Percentiles rank a stretch among this genome's conserved stretches.
These are phyloP conservation scores for Tausonia pullulans DNA, from an alignment of 1,284 basidiomycete species.

Conservation along the genomic window DNA sequence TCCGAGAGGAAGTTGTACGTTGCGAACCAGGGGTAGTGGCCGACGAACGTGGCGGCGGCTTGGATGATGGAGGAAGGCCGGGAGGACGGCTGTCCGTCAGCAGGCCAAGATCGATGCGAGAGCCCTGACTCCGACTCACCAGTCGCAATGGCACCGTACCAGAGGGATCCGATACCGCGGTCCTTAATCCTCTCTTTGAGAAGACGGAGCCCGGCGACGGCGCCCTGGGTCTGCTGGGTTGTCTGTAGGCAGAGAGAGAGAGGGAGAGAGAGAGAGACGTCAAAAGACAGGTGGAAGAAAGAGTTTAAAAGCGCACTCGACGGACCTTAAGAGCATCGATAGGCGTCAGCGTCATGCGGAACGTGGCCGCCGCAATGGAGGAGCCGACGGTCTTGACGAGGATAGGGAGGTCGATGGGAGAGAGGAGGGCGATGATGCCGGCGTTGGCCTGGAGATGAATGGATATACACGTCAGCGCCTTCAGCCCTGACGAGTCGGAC, in stretches of 20 bases:
- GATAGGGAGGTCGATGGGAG: constrained; percentile 28
- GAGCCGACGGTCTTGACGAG: constrained; percentile 33
- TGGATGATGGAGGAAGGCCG: too few species aligned
- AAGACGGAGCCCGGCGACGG: constrained; percentile 47
- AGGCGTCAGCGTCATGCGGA: constrained; percentile 73
- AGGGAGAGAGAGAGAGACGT: neutral
- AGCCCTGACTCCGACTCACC: too few species aligned
- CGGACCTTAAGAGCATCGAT: constrained; percentile 65
- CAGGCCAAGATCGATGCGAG: constrained; percentile 45
- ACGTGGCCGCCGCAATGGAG: constrained; percentile 45
- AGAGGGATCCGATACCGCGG: constrained; percentile 64
- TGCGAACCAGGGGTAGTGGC: constrained; percentile 51
- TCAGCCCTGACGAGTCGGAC: neutral
- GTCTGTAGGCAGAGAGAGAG: constrained; percentile 38
- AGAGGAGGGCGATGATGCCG: constrained; percentile 29
- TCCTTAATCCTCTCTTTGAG: constrained; percentile 55
- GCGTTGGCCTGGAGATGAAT: constrained; percentile 26
- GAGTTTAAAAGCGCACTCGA: neutral
- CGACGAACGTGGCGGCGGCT: constrained; percentile 83
- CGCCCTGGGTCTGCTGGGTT: constrained; percentile 78
- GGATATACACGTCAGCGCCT: too few species aligned
- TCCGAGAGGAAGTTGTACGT: constrained; percentile 64
- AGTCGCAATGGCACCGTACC: constrained; percentile 33
- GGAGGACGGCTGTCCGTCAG: constrained; percentile 49
- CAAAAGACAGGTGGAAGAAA: neutral